A percentile compares a stretch with the other conserved stretches of the same genome.
These are phyloP conservation scores for Cryphonectria radicalis DNA, from an alignment of 2,329 filamentous ascomycete species.

Conservation along the genomic window DNA sequence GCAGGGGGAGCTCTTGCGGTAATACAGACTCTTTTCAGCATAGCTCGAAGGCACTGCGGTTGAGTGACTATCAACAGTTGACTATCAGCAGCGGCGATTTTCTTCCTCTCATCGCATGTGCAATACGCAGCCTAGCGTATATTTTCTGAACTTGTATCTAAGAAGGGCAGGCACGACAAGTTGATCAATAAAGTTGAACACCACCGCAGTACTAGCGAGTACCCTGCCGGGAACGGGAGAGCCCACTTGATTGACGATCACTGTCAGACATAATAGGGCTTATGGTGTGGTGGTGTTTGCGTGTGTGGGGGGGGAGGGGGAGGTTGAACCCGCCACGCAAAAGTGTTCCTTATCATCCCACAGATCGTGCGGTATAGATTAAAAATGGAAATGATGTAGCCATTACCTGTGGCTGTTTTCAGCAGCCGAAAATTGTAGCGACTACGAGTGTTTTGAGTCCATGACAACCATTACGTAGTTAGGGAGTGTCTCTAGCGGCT, in stretches of 20 bases:
- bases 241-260: background rate
- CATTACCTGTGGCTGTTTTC: background rate
- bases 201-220: background rate
- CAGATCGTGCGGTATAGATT: no score
- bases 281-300: no score
- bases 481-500: background rate
- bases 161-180: no score
- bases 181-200: background rate
- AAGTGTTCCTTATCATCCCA: background rate
- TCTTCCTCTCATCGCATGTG: background rate
- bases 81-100: background rate
- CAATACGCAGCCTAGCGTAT: background rate
- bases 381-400: no score
- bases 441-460: background rate
- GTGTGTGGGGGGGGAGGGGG: background rate
- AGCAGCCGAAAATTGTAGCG: background rate
- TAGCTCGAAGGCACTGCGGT: background rate
- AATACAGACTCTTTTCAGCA: no score
- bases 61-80: background rate
- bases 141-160: no score
- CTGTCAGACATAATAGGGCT: background rate
- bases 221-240: background rate
- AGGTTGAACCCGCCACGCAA: background rate
- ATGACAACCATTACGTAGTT: background rate
- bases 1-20: background rate